Evolutionary conservation across 1,139 yeast species (phyloP), one percentile per base, ranked within the genome.

Genomic region (Hyphopichia fennica): DNA sequence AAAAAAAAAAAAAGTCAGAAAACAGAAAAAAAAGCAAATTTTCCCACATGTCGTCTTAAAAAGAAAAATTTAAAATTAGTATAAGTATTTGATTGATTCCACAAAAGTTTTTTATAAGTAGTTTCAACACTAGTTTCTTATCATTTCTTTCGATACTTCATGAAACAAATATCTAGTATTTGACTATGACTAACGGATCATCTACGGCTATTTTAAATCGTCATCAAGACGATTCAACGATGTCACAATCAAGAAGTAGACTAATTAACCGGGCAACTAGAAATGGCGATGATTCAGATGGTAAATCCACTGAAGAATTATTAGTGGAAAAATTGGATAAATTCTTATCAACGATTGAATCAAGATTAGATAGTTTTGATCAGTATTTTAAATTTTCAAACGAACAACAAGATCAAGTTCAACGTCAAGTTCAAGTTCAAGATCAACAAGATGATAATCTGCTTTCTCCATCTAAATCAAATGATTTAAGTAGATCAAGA

Each of bases 311-410:
- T 3, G 83, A 80, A 46, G 81, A 75, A 46, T 56, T 71, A 16
- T 61, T 79, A 39, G 67, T 80, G 25, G 81, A 75, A 44, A 73
- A 74, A 41, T 58, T 81, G 36, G 86, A 81, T 51, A 57, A 54
- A 11, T 79, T 81, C 46, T 62, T 81, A 31, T 68, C 75, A 2
- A 73, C 79, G n/a, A 70, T 81, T 23, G 87, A 81, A 48, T 62
- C 74, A 1, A 65, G 78, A 39, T 59, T 81, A 29, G 81, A 77
- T 38, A 65, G 66, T 31, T 70, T 81, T 45, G 86, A 81, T 47
- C 71, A 64, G 45, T 79, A 72, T 50, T 77, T 81, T 51, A 65
- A 67, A 45, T 56, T 69, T 22, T 50, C 58, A 20, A 58, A 56
- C 14, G 58, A 57, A 25, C 55, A 50, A 28, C 41, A 47, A 18